Conservation (phyloP, 768 basidiomycete genomes). For the Leccinum imitatum region DNA sequence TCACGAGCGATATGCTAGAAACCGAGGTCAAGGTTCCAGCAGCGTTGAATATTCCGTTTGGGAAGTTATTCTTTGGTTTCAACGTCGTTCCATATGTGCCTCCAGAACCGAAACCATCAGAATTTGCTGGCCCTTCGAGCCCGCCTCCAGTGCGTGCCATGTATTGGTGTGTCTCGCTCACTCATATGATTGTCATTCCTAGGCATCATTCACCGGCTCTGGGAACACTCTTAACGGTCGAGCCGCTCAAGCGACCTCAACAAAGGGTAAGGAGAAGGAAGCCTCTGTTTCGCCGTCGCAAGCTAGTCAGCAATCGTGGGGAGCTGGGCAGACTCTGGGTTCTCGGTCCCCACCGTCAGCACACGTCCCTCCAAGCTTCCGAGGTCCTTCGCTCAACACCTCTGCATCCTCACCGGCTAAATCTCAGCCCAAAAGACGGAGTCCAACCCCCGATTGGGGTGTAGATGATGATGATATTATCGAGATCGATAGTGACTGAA, state of each 20-base stretch:
- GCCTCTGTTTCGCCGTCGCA: conserved; percentile 35
- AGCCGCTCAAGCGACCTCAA: conserved; percentile 33
- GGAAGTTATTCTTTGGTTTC: conserved; percentile 97
- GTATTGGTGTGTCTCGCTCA: not conserved
- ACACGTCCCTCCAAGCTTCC: conserved; percentile 34
- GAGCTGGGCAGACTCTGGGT: conserved; percentile 53
- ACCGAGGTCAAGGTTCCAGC: conserved; percentile 81
- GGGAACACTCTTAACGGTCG: conserved; percentile 70
- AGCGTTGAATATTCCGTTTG: conserved; percentile 85
- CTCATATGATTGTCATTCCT: not conserved
- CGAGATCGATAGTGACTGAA: conserved; percentile 78
- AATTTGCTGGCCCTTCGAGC: conserved; percentile 29
- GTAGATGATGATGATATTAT: conserved; percentile 85
- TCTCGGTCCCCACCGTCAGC: conserved; percentile 21
- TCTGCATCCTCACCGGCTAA: conserved; percentile 46
- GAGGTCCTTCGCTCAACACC: conserved; percentile 46
- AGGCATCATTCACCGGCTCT: conserved; percentile 59
- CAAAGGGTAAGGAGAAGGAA: conserved; percentile 56
- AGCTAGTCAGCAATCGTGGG: conserved; percentile 37
- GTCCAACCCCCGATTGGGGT: conserved; percentile 78
- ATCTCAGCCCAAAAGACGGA: conserved; percentile 42
- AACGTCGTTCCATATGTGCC: conserved; percentile 70
- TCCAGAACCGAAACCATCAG: conserved; percentile 36
- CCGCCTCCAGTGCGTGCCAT: conserved; percentile 30
- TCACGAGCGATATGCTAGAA: conserved; percentile 79